phyloP scores from a whole-genome alignment of 139 green algal genomes.

The Tetratostichococcus sp. region DNA sequence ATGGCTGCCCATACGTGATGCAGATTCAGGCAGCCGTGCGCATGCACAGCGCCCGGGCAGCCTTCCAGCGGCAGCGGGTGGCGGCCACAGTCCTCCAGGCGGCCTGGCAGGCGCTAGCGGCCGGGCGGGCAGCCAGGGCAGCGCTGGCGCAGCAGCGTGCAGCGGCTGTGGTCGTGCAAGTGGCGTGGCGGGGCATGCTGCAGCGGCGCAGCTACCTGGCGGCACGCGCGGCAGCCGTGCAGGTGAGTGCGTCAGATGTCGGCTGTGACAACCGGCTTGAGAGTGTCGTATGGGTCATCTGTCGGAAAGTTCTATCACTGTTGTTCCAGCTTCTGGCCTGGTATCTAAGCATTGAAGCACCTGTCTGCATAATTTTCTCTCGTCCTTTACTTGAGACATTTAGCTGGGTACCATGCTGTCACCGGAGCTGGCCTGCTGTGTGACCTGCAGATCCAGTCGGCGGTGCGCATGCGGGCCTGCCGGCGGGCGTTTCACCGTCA shows the following conservation, averaged over 20 bases:
- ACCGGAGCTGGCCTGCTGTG: too few species aligned
- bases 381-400: too few species aligned
- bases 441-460: slow-evolving; percentile 30
- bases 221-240: not conserved
- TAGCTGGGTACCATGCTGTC: too few species aligned
- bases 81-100: slow-evolving; percentile 14
- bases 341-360: too few species aligned
- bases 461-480: slow-evolving; percentile 16
- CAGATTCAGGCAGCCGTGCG: slow-evolving; percentile 3
- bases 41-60: not conserved
- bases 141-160: not conserved
- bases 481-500: not conserved
- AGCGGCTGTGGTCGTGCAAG: not conserved
- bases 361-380: too few species aligned
- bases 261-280: too few species aligned
- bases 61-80: not conserved
- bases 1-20: not conserved
- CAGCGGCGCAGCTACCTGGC: not conserved
- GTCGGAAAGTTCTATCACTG: too few species aligned
- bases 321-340: too few species aligned
- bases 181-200: slow-evolving; percentile 22
- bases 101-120: slow-evolving; percentile 5
- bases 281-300: too few species aligned
- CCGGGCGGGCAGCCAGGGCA: not conserved
- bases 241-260: too few species aligned